These are phyloP conservation scores for Zoysia matrella DNA, from an alignment of 202 grass and related monocot genomes.

Conservation along the genomic window DNA sequence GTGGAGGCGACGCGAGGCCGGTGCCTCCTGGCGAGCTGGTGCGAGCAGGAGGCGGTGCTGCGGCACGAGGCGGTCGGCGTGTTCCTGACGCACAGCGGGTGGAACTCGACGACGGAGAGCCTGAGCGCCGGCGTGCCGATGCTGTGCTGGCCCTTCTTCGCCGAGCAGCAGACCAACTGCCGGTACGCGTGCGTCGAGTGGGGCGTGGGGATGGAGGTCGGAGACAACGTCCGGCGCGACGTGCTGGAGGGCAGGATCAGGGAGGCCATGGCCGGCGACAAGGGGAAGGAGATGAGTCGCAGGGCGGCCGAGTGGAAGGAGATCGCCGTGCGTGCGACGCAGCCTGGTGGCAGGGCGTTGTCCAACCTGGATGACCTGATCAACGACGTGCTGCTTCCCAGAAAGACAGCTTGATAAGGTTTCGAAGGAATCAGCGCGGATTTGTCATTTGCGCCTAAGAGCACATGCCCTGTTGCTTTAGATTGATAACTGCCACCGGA, in stretches of 20 bases:
- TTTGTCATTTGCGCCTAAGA: no score
- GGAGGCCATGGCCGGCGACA: constrained; percentile 49
- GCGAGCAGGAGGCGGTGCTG: constrained; percentile 65
- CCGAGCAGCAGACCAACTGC: no score
- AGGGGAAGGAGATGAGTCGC: constrained; percentile 45
- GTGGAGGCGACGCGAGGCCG: constrained; percentile 11
- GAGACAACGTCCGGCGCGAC: constrained; percentile 36
- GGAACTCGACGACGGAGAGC: constrained; percentile 38
- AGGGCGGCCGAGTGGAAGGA: constrained; percentile 55
- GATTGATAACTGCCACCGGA: no score
- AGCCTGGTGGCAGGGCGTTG: constrained; percentile 34
- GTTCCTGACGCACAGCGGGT: constrained; percentile 68
- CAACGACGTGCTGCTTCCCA: constrained; percentile 35
- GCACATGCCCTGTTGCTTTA: no score
- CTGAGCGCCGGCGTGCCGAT: no score
- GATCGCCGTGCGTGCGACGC: constrained; percentile 22
- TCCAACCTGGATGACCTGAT: constrained; percentile 36
- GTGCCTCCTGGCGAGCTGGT: constrained; percentile 64
- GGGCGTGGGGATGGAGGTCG: no score
- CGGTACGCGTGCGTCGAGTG: no score
- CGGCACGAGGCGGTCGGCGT: constrained; percentile 53
- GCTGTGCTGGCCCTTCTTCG: no score
- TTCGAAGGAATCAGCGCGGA: no score
- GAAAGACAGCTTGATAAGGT: background rate
- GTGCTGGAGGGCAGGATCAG: constrained; percentile 38